Conservation (phyloP, 1,284 basidiomycete genomes). For the Leccinum subfulvum region DNA sequence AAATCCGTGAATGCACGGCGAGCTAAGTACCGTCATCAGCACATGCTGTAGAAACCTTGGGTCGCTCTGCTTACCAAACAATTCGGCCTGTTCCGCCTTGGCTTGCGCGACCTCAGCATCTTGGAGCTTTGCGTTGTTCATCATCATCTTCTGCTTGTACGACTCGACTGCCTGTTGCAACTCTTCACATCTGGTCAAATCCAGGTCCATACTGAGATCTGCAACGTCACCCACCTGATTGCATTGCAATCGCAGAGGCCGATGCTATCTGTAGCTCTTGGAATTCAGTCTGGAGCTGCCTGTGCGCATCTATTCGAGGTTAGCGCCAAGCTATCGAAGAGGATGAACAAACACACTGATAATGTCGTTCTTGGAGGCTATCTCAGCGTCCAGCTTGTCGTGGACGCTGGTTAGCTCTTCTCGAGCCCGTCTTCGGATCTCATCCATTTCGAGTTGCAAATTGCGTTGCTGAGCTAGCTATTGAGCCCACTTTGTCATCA, state of each 20-base stretch:
- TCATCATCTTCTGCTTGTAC: conserved; percentile 63
- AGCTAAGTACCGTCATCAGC: conserved; percentile 34
- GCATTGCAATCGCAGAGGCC: conserved; percentile 57
- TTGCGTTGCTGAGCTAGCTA: conserved; percentile 70
- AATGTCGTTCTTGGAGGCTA: conserved; percentile 55
- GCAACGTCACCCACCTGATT: conserved; percentile 46
- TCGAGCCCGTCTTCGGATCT: conserved; percentile 57
- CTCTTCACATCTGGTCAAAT: conserved; percentile 39
- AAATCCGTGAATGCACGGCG: conserved; percentile 59
- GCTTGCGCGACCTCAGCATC: conserved; percentile 67
- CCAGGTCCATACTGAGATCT: background rate
- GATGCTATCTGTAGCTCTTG: conserved; percentile 69
- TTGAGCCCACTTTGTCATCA: conserved; percentile 5
- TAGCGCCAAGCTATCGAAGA: background rate
- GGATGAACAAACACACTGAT: conserved; percentile 41
- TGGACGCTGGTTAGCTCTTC: conserved; percentile 60
- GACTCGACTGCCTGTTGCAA: conserved; percentile 62
- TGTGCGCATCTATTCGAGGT: conserved; percentile 48
- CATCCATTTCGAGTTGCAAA: conserved; percentile 62
- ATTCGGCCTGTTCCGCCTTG: conserved; percentile 64
- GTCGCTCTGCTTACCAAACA: conserved; percentile 46
- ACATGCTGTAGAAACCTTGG: background rate
- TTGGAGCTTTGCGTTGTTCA: conserved; percentile 64
- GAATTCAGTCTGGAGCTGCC: conserved; percentile 57
- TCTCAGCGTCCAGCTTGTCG: conserved; percentile 55